phyloP scores from a whole-genome alignment of 2,329 filamentous ascomycete species.

The Raffaelea ambrosiae region DNA sequence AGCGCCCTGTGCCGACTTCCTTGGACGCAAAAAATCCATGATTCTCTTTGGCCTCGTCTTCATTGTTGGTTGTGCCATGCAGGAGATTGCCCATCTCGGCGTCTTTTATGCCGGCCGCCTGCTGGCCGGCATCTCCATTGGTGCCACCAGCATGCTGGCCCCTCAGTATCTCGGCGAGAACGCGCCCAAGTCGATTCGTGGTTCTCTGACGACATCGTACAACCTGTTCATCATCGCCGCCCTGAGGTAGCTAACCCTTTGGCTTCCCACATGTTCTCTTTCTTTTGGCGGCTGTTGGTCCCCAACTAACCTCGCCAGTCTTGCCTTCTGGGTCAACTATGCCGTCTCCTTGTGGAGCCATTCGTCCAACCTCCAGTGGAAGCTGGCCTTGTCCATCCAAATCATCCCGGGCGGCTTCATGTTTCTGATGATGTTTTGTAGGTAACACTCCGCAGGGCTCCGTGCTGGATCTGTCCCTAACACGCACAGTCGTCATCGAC shows the following conservation, averaged over 20 bases:
- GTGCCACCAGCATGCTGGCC: constrained; percentile 26
- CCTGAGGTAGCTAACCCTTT: constrained; percentile 7
- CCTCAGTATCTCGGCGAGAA: constrained; percentile 32
- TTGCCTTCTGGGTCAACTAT: constrained; percentile 25
- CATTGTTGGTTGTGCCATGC: constrained; percentile 23
- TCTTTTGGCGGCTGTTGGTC: too few relatives aligned
- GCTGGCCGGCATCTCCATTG: constrained; percentile 26
- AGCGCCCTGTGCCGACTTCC: constrained; percentile 26
- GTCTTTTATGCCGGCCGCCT: constrained; percentile 27
- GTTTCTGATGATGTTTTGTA: constrained; percentile 24
- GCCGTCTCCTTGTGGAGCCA: constrained; percentile 18
- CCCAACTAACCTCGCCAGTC: too few relatives aligned
- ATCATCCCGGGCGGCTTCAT: constrained; percentile 27
- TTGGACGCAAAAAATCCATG: constrained; percentile 24
- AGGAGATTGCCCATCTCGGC: constrained; percentile 25
- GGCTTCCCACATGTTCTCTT: not conserved
- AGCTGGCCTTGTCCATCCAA: constrained; percentile 26
- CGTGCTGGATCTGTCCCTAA: not conserved
- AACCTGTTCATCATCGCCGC: constrained; percentile 29
- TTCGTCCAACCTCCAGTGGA: constrained; percentile 26
- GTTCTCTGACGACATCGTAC: constrained; percentile 29
- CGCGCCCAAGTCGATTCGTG: constrained; percentile 28
- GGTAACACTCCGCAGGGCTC: not conserved
- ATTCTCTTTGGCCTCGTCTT: constrained; percentile 20
- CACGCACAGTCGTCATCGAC: constrained; percentile 19